Evolutionary conservation across 306 rosid genomes (phyloP), one percentile per base, ranked within the genome.

Genomic region (Trifolium dubium): DNA sequence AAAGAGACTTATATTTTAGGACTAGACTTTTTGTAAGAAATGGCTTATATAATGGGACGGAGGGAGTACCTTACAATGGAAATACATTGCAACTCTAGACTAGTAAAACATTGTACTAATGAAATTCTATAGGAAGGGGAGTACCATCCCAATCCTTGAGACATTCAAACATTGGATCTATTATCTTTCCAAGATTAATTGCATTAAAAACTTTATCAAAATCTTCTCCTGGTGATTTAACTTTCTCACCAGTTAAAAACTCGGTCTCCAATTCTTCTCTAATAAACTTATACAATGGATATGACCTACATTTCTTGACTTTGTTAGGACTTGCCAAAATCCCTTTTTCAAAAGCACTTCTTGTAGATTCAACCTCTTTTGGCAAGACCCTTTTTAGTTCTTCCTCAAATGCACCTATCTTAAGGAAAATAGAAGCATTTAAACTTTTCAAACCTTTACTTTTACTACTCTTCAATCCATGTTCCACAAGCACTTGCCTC

Each of bases 331-430:
- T 65, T 23, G 37, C 58, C 54, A 84, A 41, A 59, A 41, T 77
- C 3, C 85, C 89, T 17, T 70, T 80, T 61, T 64, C 74, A 50
- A 82, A 72, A 2, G 70, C 73, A 61, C 5, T 51, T 64, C 82
- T 82, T 69, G 86, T 54, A 10, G 60, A 73, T 34, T 76, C 82
- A 66, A 82, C 80, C 56, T 82, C 79, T 71, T 69, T 75, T 17
- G 81, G 86, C 73, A 79, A 75, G 28, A 71, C 76, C 51, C 47
- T 66, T 64, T 79, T 82, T 30, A 82, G 44, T 13, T 85, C 84
- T 64, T 80, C 86, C 56, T 83, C 83, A 54, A 85, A 86, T 30
- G 75, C 79, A 60, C 76, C 63, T 1, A 80, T 83, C 80, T 80
- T 83, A 10, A 68, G 46, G 28, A 80, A 75, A 30, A 78, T 75